A percentile compares a stretch with the other conserved stretches of the same genome.
Evolutionary conservation across 345 rosid species (phyloP).

Genomic region (Linum lewisii): DNA sequence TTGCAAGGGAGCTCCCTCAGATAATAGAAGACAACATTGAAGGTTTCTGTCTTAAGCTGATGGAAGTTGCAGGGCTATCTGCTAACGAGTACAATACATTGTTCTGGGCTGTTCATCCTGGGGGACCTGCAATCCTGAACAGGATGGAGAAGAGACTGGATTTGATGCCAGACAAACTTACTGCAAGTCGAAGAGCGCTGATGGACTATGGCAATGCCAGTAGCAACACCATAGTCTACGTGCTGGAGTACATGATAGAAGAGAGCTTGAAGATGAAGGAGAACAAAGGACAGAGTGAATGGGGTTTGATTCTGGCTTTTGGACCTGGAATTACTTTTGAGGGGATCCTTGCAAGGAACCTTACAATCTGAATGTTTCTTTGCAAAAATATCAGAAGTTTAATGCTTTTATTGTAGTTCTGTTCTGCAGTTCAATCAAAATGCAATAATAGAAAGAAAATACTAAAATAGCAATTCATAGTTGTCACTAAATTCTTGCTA

Average conservation of each 20-base stretch:
- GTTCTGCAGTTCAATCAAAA: neutral
- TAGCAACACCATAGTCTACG: conserved; percentile 80
- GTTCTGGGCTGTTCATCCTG: conserved; percentile 96
- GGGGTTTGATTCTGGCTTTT: conserved; percentile 86
- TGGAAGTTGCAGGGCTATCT: conserved; percentile 33
- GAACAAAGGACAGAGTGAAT: conserved; percentile 23
- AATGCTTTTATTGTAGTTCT: neutral
- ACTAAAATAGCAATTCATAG: too few relatives aligned
- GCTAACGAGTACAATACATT: conserved; percentile 43
- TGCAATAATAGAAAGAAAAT: neutral
- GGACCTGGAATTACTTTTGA: conserved; percentile 98
- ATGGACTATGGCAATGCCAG: conserved; percentile 85
- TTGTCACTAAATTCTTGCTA: neutral
- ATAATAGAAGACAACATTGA: conserved; percentile 84
- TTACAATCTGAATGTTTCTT: neutral
- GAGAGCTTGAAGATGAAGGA: conserved; percentile 38
- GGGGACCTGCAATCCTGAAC: conserved; percentile 90
- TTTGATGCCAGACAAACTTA: conserved; percentile 43
- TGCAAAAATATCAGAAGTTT: neutral
- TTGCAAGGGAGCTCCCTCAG: conserved; percentile 81
- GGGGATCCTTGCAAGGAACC: conserved; percentile 47
- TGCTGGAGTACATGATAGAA: conserved; percentile 77
- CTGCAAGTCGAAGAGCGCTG: conserved; percentile 72
- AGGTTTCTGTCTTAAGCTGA: conserved; percentile 65
- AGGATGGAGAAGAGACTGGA: conserved; percentile 51